Base-by-base conservation (phyloP, 192 early-diverging fungal genomes). In the Haplosporangium gracile region DNA sequence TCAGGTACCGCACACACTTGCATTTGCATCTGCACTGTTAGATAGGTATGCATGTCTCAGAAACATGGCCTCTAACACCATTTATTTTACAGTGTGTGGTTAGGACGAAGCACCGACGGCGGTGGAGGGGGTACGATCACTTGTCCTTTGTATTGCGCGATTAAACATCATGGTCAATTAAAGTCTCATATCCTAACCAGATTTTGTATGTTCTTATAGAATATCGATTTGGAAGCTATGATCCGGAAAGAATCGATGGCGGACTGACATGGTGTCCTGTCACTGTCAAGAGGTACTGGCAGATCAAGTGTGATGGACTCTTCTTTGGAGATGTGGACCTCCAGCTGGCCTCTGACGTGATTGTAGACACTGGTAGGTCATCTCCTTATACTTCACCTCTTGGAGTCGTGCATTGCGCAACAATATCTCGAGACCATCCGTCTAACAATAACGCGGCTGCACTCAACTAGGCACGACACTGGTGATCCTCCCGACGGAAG, bases 201-300 rank as follows among this genome's bases (percentile, higher is more conserved):
- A 24, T 22, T 0, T 68, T 34, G 26, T 0, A 53, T 72, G 16
- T 2, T 20, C 22, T 11, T 0, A 20, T 49, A 88, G 90, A 90
- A 72, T 91, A 91, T 75, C 78, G 89, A n/a, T 91, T 91, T 40
- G 91, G 91, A 75, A 89, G 89, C 3, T 90, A 90, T 65, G 85
- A 91, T 10, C 60, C 26, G 4, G 77, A 81, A 18, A 68, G 89
- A 34, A 74, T 91, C 29, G 80, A 78, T 9, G 90, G 90, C 68
- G 70, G 79, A 24, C 57, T 91, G 51, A 91, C 83, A n/a, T 89
- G 86, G 72, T 82, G 90, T 18, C 88, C 89, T 13, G 82, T 91
- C 22, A 92, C 87, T 4, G 83, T 88, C 38, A 88, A 91, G 65
- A 88, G 89, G 65, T 94, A 93, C 84, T 95, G 95, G 95, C 87